Conservation (phyloP, 495 filamentous ascomycete genomes). For the Podospora tetraspora region DNA sequence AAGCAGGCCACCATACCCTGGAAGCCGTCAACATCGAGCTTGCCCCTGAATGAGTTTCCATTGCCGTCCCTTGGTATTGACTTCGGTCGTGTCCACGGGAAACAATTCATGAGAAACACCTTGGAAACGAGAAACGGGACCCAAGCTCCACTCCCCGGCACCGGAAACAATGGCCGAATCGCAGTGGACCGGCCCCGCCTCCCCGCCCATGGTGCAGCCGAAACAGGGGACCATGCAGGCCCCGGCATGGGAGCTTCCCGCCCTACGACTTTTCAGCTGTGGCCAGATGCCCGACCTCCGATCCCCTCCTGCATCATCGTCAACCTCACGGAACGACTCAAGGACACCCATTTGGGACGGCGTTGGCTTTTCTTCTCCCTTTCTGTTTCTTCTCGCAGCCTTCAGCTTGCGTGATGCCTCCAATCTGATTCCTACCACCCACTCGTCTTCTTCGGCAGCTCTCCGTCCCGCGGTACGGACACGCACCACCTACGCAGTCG, state of each 20-base stretch:
- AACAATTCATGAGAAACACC: neutral
- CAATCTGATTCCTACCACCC: neutral
- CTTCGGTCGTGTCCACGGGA: neutral
- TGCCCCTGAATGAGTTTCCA: neutral
- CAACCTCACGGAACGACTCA: neutral
- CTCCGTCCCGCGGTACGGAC: neutral
- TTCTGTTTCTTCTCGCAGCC: neutral
- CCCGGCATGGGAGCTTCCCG: neutral
- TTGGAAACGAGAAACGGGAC: neutral
- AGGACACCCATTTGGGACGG: neutral
- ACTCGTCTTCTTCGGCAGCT: neutral
- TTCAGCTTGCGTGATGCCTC: neutral
- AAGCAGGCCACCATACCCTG: neutral
- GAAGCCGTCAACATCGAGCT: neutral
- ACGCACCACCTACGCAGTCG: neutral
- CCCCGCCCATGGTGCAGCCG: neutral
- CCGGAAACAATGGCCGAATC: neutral
- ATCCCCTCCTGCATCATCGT: neutral
- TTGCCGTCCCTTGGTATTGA: neutral
- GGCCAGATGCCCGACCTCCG: neutral
- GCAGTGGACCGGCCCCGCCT: neutral
- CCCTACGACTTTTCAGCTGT: neutral
- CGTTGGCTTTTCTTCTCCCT: neutral
- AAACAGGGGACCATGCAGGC: neutral
- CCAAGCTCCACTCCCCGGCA: neutral